Conservation (phyloP, 1,139 yeast genomes). For the Protomyces lactucae-debilis region DNA sequence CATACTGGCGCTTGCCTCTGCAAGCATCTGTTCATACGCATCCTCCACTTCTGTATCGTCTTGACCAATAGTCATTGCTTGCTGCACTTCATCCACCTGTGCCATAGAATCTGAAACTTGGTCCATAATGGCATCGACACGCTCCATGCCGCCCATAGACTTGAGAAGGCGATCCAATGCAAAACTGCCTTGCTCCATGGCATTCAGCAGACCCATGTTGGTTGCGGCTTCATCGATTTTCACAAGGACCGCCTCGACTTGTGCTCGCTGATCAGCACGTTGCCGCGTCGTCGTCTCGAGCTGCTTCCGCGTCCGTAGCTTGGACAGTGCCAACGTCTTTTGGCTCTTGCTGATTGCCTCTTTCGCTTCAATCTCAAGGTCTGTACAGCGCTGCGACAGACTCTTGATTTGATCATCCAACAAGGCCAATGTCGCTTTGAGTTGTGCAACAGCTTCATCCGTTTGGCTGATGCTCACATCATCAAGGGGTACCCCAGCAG, state of each 20-base stretch:
- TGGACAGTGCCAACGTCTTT: background rate
- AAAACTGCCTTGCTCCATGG: slow-evolving; percentile 6
- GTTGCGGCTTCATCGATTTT: slow-evolving; percentile 19
- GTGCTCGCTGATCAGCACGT: slow-evolving; percentile 2
- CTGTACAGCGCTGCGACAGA: background rate
- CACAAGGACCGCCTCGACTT: slow-evolving; percentile 1
- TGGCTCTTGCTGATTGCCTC: background rate
- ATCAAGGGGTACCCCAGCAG: background rate
- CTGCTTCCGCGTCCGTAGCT: background rate
- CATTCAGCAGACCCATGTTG: slow-evolving; percentile 4
- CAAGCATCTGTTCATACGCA: background rate
- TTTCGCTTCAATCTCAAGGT: background rate
- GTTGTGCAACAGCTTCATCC: slow-evolving; percentile 17
- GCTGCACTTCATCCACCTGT: slow-evolving; percentile 24
- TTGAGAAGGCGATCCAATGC: slow-evolving; percentile 4
- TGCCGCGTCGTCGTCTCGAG: background rate
- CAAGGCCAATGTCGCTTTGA: background rate
- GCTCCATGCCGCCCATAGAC: slow-evolving; percentile 17
- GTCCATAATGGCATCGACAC: slow-evolving; percentile 12
- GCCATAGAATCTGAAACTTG: slow-evolving; percentile 9
- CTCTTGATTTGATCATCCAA: background rate
- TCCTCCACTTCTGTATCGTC: background rate
- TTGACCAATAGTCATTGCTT: background rate
- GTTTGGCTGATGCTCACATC: background rate
- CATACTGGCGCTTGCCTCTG: background rate